Conservation (phyloP, 768 basidiomycete species). For the Tricholoma sp. region DNA sequence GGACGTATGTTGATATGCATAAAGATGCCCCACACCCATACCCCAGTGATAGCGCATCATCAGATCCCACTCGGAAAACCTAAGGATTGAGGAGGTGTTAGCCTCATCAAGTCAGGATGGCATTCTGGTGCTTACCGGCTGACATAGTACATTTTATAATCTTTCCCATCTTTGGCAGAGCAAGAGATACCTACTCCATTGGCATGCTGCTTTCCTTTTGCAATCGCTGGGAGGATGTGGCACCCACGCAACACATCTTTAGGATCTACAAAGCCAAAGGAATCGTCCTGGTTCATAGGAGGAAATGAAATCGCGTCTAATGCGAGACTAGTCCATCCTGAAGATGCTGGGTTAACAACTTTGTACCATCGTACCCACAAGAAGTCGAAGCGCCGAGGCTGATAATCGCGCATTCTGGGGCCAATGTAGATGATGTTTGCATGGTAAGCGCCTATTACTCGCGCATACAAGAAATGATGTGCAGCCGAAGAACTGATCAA, state of each 20-base stretch:
- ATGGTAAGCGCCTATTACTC: not conserved
- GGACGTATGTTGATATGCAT: too few relatives aligned
- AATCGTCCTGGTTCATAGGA: constrained; percentile 1
- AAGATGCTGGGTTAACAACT: too few relatives aligned
- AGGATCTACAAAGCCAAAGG: constrained; percentile 10
- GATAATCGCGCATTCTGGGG: not conserved
- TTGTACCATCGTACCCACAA: not conserved
- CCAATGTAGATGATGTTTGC: not conserved
- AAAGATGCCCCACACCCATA: too few relatives aligned
- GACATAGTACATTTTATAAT: not conserved
- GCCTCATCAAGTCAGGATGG: too few relatives aligned
- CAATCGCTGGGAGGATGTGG: not conserved
- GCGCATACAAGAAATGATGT: not conserved
- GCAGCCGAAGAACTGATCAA: not conserved
- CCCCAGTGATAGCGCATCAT: too few relatives aligned
- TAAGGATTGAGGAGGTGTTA: too few relatives aligned
- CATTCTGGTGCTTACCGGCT: not conserved
- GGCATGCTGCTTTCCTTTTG: not conserved
- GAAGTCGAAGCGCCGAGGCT: not conserved
- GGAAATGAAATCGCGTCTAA: constrained; percentile 23
- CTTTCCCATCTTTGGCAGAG: not conserved
- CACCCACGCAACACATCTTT: constrained; percentile 7
- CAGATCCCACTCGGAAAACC: too few relatives aligned
- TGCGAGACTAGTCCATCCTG: constrained; percentile 10
- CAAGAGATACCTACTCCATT: not conserved